A percentile compares a stretch with the other conserved stretches of the same genome.
Evolutionary conservation across 2,329 filamentous ascomycete species (phyloP).

Genomic region (Epichloe brachyelytri): DNA sequence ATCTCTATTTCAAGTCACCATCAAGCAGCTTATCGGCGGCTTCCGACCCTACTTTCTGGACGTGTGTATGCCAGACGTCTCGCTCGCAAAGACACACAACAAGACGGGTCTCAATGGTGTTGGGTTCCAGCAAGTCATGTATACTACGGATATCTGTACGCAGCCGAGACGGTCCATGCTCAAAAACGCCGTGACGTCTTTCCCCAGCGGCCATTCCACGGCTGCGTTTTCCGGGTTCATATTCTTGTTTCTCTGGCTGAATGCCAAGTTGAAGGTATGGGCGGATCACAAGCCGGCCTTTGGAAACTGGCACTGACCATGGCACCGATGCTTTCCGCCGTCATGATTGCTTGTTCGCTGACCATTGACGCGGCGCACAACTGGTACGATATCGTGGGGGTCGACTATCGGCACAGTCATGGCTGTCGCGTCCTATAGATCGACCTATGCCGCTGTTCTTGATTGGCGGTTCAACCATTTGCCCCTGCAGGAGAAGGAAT

Average conservation of each 20-base stretch:
- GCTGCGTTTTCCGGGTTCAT: slow-evolving; percentile 51
- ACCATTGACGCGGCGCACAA: slow-evolving; percentile 56
- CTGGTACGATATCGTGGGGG: slow-evolving; percentile 58
- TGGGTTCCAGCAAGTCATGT: slow-evolving; percentile 50
- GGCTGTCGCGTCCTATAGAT: slow-evolving; percentile 50
- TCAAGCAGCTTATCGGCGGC: slow-evolving; percentile 55
- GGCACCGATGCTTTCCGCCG: slow-evolving; percentile 46
- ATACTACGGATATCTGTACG: slow-evolving; percentile 49
- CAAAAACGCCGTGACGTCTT: slow-evolving; percentile 49
- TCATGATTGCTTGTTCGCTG: slow-evolving; percentile 46
- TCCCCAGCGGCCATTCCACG: slow-evolving; percentile 56
- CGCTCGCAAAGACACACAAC: slow-evolving; percentile 26
- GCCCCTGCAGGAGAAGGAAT: slow-evolving; percentile 33
- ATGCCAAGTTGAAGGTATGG: slow-evolving; percentile 60
- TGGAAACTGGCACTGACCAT: slow-evolving; percentile 52
- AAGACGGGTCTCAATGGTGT: slow-evolving; percentile 26
- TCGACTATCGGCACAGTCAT: slow-evolving; percentile 48
- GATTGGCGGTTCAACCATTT: slow-evolving; percentile 59
- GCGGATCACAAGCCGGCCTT: slow-evolving; percentile 49
- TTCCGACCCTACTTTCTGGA: slow-evolving; percentile 51
- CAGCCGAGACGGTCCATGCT: slow-evolving; percentile 37
- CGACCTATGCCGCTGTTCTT: slow-evolving; percentile 55
- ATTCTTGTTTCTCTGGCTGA: slow-evolving; percentile 55
- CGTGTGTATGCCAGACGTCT: slow-evolving; percentile 47
- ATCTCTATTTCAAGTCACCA: slow-evolving; percentile 50